Evolutionary conservation across 2,329 filamentous ascomycete genomes (phyloP).

Genomic region (Penicillium decumbens): DNA sequence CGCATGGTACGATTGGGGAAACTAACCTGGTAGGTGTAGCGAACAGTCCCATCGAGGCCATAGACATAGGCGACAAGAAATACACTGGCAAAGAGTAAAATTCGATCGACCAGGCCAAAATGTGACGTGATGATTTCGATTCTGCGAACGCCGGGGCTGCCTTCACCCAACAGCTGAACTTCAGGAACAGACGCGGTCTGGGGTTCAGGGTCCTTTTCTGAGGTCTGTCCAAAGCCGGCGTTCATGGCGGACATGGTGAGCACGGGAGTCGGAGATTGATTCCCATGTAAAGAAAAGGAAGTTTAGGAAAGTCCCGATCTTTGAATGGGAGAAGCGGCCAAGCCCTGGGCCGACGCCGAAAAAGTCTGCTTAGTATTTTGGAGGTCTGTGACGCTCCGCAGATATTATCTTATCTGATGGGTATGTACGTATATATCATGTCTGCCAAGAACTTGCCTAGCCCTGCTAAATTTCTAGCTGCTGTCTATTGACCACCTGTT

Average conservation of each 20-base stretch:
- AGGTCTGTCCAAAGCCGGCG: background rate
- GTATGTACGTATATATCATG: background rate
- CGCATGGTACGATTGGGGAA: background rate
- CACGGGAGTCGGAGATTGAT: background rate
- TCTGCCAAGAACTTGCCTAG: background rate
- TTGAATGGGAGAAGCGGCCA: background rate
- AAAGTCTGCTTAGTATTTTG: background rate
- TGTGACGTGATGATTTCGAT: slow-evolving; percentile 55
- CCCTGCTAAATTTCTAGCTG: background rate
- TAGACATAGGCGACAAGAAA: slow-evolving; percentile 63
- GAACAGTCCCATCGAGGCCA: slow-evolving; percentile 55
- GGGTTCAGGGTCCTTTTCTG: slow-evolving; percentile 7
- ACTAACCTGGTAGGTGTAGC: slow-evolving; percentile 47
- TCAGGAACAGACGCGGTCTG: background rate
- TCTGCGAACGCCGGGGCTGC: slow-evolving; percentile 53
- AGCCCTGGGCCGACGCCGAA: slow-evolving; percentile 1
- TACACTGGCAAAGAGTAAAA: slow-evolving; percentile 56
- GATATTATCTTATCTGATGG: slow-evolving; percentile 12
- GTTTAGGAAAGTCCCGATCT: background rate
- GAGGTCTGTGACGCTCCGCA: background rate
- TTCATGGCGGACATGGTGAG: background rate
- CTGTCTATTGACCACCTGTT: background rate
- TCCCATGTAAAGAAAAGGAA: background rate
- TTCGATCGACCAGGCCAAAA: slow-evolving; percentile 51
- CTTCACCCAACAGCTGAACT: slow-evolving; percentile 9